These are phyloP conservation scores for Pseudocercospora fijiensis DNA, from an alignment of 2,329 filamentous ascomycete species.

Conservation along the genomic window DNA sequence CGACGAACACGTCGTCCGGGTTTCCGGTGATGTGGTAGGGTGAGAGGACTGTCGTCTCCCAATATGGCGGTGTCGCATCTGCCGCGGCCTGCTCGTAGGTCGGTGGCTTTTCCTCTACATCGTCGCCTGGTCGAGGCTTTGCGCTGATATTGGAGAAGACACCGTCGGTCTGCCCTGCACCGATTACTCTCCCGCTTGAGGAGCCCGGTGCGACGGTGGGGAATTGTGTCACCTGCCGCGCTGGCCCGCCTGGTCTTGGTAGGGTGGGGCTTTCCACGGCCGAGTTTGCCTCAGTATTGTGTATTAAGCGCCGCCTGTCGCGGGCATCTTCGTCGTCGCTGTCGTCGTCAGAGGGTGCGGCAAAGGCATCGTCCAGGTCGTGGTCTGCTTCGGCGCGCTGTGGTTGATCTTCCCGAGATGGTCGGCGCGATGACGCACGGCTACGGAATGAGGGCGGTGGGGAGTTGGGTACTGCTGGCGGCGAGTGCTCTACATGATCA, in stretches of 20 bases:
- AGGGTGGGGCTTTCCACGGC: conserved; percentile 13
- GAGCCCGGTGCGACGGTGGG: conserved; percentile 36
- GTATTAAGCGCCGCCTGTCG: conserved; percentile 80
- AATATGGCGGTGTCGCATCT: conserved; percentile 93
- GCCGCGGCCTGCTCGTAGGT: conserved; percentile 98
- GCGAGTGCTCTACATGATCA: conserved; percentile 37
- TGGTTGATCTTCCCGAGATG: conserved; percentile 51
- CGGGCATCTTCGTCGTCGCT: conserved; percentile 70
- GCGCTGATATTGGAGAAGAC: conserved; percentile 95
- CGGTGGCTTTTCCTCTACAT: conserved; percentile 90
- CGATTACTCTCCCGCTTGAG: conserved; percentile 58
- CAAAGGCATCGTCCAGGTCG: conserved; percentile 90
- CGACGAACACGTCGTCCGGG: conserved; percentile 91
- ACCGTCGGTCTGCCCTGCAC: conserved; percentile 74
- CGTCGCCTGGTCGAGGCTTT: conserved; percentile 78
- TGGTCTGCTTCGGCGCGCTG: conserved; percentile 64
- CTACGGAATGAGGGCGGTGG: conserved; percentile 82
- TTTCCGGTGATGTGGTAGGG: conserved; percentile 85
- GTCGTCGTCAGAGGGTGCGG: conserved; percentile 62
- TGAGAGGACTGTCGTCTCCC: conserved; percentile 97
- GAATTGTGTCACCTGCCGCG: conserved; percentile 53
- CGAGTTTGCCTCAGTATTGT: conserved; percentile 29
- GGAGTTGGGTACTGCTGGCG: conserved; percentile 47
- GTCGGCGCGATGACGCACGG: conserved; percentile 67
- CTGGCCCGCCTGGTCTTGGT: conserved; percentile 40